These are phyloP conservation scores for Guadua angustifolia DNA, from an alignment of 176 grass and related monocot genomes.

Conservation along the genomic window DNA sequence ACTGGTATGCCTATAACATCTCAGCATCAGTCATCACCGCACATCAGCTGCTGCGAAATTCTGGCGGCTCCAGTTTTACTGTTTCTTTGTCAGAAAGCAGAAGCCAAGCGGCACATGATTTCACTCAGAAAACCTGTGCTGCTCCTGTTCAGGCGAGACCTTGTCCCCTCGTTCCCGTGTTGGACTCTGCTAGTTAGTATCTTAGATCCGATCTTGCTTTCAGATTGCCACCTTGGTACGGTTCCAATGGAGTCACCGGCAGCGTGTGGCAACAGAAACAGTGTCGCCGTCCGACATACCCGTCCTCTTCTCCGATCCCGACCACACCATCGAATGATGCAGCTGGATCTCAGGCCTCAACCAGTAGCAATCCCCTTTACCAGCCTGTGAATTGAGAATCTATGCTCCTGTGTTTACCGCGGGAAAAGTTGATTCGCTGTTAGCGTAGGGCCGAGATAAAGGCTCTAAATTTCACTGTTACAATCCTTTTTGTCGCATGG, in stretches of 20 bases:
- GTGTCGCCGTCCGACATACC: not conserved
- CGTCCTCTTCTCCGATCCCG: conserved; percentile 6
- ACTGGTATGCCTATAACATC: not conserved
- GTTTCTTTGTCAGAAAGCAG: not conserved
- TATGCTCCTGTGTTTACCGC: not conserved
- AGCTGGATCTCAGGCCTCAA: not conserved
- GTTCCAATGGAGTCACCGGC: not conserved
- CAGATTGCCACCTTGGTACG: not conserved
- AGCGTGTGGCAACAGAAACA: not conserved
- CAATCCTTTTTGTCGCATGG: not conserved
- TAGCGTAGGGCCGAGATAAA: conserved; percentile 12
- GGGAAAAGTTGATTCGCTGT: conserved; percentile 14
- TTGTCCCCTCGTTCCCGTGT: not conserved
- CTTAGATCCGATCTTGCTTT: not conserved
- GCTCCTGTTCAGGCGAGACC: not conserved
- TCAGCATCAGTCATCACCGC: not conserved
- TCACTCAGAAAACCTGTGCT: not conserved
- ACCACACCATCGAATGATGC: not conserved
- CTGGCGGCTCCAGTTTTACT: not conserved
- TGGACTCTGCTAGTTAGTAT: not conserved
- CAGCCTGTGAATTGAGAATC: not conserved
- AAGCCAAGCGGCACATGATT: not conserved
- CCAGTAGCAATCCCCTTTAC: not conserved
- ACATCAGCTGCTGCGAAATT: not conserved
- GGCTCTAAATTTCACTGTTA: not conserved